These are phyloP conservation scores for Cyamopsis tetragonoloba DNA, from an alignment of 306 rosid genomes.

Conservation along the genomic window DNA sequence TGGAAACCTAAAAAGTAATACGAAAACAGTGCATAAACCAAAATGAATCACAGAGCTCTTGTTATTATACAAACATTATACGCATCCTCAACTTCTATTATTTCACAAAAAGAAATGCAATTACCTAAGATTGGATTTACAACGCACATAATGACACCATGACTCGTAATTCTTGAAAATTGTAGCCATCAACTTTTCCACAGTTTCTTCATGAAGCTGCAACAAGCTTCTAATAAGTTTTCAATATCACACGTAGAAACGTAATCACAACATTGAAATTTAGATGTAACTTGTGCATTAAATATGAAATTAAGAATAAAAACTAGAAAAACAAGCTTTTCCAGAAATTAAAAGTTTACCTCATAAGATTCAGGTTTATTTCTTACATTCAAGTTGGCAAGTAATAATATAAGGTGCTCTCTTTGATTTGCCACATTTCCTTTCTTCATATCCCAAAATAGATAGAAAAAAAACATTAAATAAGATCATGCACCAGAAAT, in stretches of 20 bases:
- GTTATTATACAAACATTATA: constrained; percentile 14
- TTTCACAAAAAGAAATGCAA: constrained; percentile 20
- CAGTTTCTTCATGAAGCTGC: constrained; percentile 67
- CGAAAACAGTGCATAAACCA: constrained; percentile 15
- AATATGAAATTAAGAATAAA: constrained; percentile 1
- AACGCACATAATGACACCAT: constrained; percentile 82
- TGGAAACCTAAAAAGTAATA: constrained; percentile 44
- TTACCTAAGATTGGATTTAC: constrained; percentile 58
- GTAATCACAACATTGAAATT: constrained; percentile 4
- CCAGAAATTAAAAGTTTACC: constrained; percentile 39
- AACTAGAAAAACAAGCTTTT: constrained; percentile 12
- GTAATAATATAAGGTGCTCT: constrained; percentile 88
- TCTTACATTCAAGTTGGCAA: constrained; percentile 77
- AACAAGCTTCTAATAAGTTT: constrained; percentile 37
- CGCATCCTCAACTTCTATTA: constrained; percentile 17
- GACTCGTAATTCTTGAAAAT: constrained; percentile 82
- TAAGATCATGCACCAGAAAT: constrained; percentile 25
- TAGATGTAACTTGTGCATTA: not conserved
- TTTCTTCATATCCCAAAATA: constrained; percentile 60
- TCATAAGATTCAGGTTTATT: constrained; percentile 30
- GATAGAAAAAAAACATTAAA: constrained; percentile 15
- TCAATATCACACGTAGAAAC: constrained; percentile 5
- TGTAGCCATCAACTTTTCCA: constrained; percentile 41
- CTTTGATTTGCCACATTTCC: constrained; percentile 98
- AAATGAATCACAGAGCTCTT: constrained; percentile 23